These are phyloP conservation scores for Crucibulum laeve DNA, from an alignment of 768 basidiomycete genomes.

Conservation along the genomic window DNA sequence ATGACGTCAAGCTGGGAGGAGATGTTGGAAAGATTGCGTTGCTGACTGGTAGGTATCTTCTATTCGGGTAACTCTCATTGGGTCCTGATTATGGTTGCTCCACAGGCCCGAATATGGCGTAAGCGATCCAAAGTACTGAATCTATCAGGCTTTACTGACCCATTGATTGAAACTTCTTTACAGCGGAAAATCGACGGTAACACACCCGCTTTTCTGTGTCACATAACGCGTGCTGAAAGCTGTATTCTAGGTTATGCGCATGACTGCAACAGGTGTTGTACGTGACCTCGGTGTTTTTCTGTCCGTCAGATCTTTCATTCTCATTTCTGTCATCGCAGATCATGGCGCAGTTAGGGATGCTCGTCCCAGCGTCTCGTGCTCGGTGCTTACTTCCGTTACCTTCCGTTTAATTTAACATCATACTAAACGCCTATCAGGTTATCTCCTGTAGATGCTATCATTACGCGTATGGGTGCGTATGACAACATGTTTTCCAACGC, in stretches of 20 bases:
- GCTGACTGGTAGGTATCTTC: constrained; percentile 68
- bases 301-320: not conserved
- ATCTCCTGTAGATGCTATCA: constrained; percentile 86
- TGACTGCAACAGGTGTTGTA: constrained; percentile 92
- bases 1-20: constrained; percentile 83
- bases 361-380: constrained; percentile 82
- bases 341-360: constrained; percentile 95
- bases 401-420: constrained; percentile 3
- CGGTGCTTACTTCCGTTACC: constrained; percentile 37
- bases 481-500: constrained; percentile 95
- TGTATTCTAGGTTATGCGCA: constrained; percentile 68
- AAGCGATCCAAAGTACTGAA: constrained; percentile 21
- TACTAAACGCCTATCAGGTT: constrained; percentile 39
- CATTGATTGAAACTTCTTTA: not conserved
- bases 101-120: constrained; percentile 86
- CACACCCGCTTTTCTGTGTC: constrained; percentile 1
- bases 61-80: not conserved
- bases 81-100: constrained; percentile 3
- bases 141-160: constrained; percentile 4
- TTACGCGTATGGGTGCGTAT: constrained; percentile 98
- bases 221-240: not conserved
- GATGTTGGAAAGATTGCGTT: constrained; percentile 72
- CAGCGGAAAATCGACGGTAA: constrained; percentile 36
- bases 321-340: constrained; percentile 37
- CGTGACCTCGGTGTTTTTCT: constrained; percentile 17